Conservation (phyloP, 2,329 filamentous ascomycete genomes). For the Xylaria sp. region DNA sequence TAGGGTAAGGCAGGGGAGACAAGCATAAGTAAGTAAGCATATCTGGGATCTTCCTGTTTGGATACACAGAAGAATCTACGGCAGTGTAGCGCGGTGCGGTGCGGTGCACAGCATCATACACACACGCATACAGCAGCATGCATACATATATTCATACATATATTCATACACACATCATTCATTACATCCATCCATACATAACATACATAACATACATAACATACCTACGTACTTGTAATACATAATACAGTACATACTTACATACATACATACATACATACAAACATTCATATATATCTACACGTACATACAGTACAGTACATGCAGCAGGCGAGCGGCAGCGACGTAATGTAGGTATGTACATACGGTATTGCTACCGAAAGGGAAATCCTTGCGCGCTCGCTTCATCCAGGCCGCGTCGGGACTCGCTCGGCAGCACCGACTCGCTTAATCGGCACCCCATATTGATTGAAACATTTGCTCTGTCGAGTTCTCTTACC, state of each 20-base stretch:
- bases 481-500: neutral
- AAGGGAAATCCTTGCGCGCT: constrained; percentile 24
- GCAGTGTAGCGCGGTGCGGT: neutral
- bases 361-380: constrained; percentile 16
- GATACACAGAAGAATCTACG: no score
- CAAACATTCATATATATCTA: no score
- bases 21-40: no score
- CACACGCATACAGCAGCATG: neutral
- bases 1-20: no score
- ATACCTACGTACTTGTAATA: no score
- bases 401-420: constrained; percentile 7
- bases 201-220: no score
- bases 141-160: neutral
- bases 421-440: constrained; percentile 26
- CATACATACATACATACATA: neutral
- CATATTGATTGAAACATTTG: constrained; percentile 10
- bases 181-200: no score
- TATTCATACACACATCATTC: no score
- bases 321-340: neutral
- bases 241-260: no score
- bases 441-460: constrained; percentile 19
- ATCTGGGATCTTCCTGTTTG: no score
- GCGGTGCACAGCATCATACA: neutral
- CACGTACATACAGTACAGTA: neutral
- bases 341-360: no score